These are phyloP conservation scores for Rhizopus sp. DNA, from an alignment of 371 early-diverging fungal genomes.

Conservation along the genomic window DNA sequence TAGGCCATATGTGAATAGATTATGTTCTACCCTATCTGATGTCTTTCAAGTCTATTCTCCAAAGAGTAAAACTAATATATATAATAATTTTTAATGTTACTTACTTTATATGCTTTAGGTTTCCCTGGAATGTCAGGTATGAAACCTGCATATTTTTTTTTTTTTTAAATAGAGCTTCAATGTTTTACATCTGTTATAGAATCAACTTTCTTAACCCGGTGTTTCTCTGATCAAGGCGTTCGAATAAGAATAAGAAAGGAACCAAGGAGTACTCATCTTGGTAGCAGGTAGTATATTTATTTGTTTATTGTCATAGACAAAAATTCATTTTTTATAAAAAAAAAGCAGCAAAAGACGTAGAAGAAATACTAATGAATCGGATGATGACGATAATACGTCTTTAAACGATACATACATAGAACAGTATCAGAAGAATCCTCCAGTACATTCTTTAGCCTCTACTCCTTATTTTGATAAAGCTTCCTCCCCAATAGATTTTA, in stretches of 20 bases:
- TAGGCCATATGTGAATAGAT: constrained; percentile 26
- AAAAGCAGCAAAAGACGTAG: constrained; percentile 12
- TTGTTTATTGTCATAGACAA: background rate
- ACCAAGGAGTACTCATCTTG: constrained; percentile 22
- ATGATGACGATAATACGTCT: constrained; percentile 6
- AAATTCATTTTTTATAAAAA: no score
- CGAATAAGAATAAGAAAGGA: constrained; percentile 34
- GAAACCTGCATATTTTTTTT: background rate
- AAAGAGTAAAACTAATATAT: constrained; percentile 5
- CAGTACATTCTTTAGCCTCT: background rate
- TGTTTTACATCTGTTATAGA: constrained; percentile 12
- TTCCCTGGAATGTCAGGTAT: constrained; percentile 88
- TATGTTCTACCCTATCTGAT: constrained; percentile 51
- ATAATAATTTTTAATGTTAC: constrained; percentile 21
- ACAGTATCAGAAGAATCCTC: background rate
- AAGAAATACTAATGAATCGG: constrained; percentile 11
- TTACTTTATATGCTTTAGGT: constrained; percentile 69
- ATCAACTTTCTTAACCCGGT: constrained; percentile 29
- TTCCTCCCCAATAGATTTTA: constrained; percentile 9
- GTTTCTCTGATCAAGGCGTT: constrained; percentile 35
- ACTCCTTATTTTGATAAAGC: constrained; percentile 3
- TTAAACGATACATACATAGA: background rate
- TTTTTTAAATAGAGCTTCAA: background rate
- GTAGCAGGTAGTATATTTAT: constrained; percentile 14
- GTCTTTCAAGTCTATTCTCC: constrained; percentile 6